A percentile compares a stretch with the other conserved stretches of the same genome.
These are phyloP conservation scores for Flaveria trinervia DNA, from an alignment of 129 eudicot species.

Conservation along the genomic window DNA sequence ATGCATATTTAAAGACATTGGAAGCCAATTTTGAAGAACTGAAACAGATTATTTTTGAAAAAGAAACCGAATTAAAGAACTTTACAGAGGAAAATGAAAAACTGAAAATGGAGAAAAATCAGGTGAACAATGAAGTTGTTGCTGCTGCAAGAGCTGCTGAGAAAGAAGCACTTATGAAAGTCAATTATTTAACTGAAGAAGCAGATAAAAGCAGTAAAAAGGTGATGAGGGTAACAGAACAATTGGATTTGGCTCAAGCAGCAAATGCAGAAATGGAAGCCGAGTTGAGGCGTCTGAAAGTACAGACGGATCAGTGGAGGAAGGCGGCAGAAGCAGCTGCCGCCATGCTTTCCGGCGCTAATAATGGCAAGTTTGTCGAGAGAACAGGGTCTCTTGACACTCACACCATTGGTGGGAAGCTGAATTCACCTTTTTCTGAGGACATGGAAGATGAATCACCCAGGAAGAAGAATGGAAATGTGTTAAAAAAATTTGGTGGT, in stretches of 20 bases:
- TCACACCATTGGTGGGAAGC: conserved; percentile 59
- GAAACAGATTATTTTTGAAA: conserved; percentile 45
- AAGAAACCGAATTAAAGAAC: conserved; percentile 49
- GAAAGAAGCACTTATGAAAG: conserved; percentile 62
- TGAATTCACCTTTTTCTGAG: conserved; percentile 60
- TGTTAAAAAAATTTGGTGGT: conserved; percentile 83
- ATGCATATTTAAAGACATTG: conserved; percentile 37
- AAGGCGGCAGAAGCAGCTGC: conserved; percentile 99
- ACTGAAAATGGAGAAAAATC: conserved; percentile 52
- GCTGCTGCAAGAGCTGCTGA: conserved; percentile 57
- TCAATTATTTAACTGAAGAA: conserved; percentile 64
- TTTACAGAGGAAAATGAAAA: conserved; percentile 63
- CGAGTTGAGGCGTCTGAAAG: conserved; percentile 80
- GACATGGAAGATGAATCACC: conserved; percentile 77
- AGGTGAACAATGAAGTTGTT: conserved; percentile 44
- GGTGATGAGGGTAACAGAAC: conserved; percentile 52
- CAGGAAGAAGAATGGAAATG: conserved; percentile 78
- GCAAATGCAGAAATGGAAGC: conserved; percentile 80
- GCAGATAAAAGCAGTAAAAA: conserved; percentile 64
- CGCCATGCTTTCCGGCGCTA: conserved; percentile 62
- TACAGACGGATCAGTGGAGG: conserved; percentile 97
- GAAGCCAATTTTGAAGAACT: conserved; percentile 50
- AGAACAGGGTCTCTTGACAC: conserved; percentile 71
- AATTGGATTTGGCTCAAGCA: conserved; percentile 78
- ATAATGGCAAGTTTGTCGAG: conserved; percentile 63